Percentiles rank a stretch among this genome's conserved stretches.
Evolutionary conservation across 164 flowering plant genomes (phyloP).

Genomic region (Macadamia integrifolia): DNA sequence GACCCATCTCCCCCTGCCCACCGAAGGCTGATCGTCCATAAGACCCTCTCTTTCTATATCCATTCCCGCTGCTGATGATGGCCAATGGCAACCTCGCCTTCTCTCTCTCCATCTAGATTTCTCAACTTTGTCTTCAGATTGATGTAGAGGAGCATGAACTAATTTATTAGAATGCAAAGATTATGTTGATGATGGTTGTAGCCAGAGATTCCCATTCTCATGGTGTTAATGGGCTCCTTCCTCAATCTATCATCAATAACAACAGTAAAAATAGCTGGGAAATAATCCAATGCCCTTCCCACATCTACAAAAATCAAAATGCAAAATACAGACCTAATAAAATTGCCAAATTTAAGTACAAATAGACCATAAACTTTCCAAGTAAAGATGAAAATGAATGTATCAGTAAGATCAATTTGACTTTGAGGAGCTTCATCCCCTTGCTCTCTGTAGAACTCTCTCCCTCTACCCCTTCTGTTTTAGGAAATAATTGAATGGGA

Average conservation of each 20-base stretch:
- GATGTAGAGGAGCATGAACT: slow-evolving; percentile 9
- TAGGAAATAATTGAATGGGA: too few species aligned
- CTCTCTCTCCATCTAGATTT: background rate
- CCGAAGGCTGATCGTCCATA: too few species aligned
- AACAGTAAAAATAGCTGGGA: background rate
- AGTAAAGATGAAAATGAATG: background rate
- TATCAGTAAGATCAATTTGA: slow-evolving; percentile 26
- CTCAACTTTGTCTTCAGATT: slow-evolving; percentile 2
- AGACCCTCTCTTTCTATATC: too few species aligned
- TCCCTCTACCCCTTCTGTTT: too few species aligned
- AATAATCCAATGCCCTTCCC: slow-evolving; percentile 6
- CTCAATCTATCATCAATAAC: slow-evolving; percentile 1
- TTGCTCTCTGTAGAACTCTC: too few species aligned
- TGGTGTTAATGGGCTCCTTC: background rate
- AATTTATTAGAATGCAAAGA: background rate
- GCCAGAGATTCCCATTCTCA: background rate
- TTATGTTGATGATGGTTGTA: slow-evolving; percentile 5
- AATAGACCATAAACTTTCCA: background rate
- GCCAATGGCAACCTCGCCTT: too few species aligned
- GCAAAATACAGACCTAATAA: background rate
- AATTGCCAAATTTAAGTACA: background rate
- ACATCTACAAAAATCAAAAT: slow-evolving; percentile 9
- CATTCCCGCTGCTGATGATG: too few species aligned
- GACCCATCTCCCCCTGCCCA: too few species aligned
- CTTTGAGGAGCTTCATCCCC: slow-evolving; percentile 26